A percentile compares a stretch with the other conserved stretches of the same genome.
Evolutionary conservation across 1,139 yeast genomes (phyloP).

Genomic region (Geotrichum carabidarum): DNA sequence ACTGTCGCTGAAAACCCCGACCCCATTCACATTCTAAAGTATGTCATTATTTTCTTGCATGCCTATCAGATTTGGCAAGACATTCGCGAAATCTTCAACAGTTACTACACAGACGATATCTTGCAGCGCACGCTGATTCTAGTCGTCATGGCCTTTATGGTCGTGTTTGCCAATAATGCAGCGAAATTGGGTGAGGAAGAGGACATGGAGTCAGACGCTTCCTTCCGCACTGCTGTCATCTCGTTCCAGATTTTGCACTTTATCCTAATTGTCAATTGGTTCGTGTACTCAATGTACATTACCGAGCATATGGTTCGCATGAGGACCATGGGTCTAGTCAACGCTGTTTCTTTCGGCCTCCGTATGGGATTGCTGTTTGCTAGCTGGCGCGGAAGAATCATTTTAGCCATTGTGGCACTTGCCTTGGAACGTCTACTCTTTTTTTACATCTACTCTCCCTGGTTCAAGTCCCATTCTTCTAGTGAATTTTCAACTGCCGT

Average conservation of each 20-base stretch:
- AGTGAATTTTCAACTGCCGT: conserved; percentile 54
- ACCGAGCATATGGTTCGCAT: conserved; percentile 53
- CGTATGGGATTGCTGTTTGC: conserved; percentile 41
- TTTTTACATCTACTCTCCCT: conserved; percentile 36
- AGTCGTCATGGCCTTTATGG: conserved; percentile 51
- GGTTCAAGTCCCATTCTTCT: conserved; percentile 42
- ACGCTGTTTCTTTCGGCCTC: conserved; percentile 29
- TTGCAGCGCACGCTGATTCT: conserved; percentile 50
- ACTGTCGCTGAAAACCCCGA: conserved; percentile 50
- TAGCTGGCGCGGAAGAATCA: conserved; percentile 44
- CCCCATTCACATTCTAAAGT: conserved; percentile 47
- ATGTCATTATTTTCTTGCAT: conserved; percentile 51
- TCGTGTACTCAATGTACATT: conserved; percentile 48
- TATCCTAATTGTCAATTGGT: conserved; percentile 25
- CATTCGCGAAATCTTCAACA: conserved; percentile 59
- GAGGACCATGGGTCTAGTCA: conserved; percentile 40
- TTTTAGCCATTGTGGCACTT: conserved; percentile 45
- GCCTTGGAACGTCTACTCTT: conserved; percentile 40
- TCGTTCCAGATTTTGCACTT: conserved; percentile 25
- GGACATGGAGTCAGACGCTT: conserved; percentile 25
- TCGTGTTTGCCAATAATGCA: conserved; percentile 52
- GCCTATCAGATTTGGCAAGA: conserved; percentile 64
- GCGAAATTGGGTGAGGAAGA: conserved; percentile 37
- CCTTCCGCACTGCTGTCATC: conserved; percentile 23
- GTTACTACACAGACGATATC: conserved; percentile 59